Evolutionary conservation across 2,329 filamentous ascomycete species (phyloP).

Genomic region (Cercospora nicotianae): DNA sequence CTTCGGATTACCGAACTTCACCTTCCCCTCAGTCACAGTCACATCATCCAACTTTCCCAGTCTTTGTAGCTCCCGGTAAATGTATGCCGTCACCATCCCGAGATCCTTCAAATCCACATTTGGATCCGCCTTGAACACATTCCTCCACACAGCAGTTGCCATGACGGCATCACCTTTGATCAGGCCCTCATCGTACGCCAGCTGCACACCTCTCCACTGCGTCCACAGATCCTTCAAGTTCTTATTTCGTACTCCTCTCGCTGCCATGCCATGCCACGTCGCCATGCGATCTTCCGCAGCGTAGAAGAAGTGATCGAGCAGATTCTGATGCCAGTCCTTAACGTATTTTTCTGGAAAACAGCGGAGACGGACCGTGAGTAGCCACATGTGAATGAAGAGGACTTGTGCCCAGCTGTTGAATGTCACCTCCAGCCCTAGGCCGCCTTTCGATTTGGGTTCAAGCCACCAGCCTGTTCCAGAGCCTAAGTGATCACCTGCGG

Average conservation of each 20-base stretch:
- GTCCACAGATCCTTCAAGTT: constrained; percentile 84
- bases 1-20: constrained; percentile 53
- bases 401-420: constrained; percentile 97
- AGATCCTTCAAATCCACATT: constrained; percentile 63
- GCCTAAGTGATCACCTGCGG: constrained; percentile 80
- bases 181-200: constrained; percentile 82
- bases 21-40: constrained; percentile 48
- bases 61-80: constrained; percentile 58
- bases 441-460: constrained; percentile 44
- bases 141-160: constrained; percentile 85
- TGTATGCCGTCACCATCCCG: constrained; percentile 63
- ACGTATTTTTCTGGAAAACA: constrained; percentile 70
- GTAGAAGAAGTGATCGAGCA: constrained; percentile 94
- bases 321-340: constrained; percentile 79
- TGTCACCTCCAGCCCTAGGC: constrained; percentile 73
- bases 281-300: constrained; percentile 83
- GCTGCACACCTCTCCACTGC: constrained; percentile 84
- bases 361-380: constrained; percentile 79
- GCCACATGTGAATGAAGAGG: constrained; percentile 94
- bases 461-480: constrained; percentile 78
- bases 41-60: constrained; percentile 57
- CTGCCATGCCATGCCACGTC: constrained; percentile 68
- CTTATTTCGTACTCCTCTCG: constrained; percentile 57
- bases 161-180: constrained; percentile 74
- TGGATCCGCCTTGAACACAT: constrained; percentile 75